Evolutionary conservation across 805 yeast species (phyloP).

Genomic region (Pichia exigua): DNA sequence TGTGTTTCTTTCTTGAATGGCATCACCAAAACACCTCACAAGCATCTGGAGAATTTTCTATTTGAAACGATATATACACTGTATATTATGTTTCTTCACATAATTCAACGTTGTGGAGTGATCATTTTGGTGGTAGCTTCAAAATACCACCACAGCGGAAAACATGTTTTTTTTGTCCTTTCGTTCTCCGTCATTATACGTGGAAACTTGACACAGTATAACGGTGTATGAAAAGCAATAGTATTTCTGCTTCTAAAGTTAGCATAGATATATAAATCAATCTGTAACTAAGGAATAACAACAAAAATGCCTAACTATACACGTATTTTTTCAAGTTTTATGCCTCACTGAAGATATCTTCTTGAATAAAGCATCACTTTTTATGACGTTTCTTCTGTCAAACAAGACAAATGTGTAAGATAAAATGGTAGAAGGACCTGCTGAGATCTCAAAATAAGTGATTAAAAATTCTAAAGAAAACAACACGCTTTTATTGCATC

Average conservation of each 20-base stretch:
- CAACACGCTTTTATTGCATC: neutral
- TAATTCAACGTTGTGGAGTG: too few relatives aligned
- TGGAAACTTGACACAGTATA: too few relatives aligned
- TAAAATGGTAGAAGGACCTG: neutral
- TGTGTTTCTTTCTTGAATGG: too few relatives aligned
- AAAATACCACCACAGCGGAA: too few relatives aligned
- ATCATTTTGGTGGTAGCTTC: too few relatives aligned
- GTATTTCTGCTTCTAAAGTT: neutral
- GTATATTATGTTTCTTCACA: too few relatives aligned
- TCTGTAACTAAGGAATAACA: neutral
- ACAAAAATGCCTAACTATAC: neutral
- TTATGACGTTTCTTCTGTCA: neutral
- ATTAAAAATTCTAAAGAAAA: neutral
- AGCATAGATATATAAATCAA: too few relatives aligned
- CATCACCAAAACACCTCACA: too few relatives aligned
- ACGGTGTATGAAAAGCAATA: too few relatives aligned
- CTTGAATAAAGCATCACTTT: constrained; percentile 6
- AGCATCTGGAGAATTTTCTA: too few relatives aligned
- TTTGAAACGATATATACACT: neutral
- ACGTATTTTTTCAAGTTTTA: neutral
- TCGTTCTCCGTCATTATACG: too few relatives aligned
- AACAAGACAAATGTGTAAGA: neutral
- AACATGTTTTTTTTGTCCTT: too few relatives aligned
- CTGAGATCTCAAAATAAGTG: neutral
- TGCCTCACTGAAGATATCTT: constrained; percentile 12